These are phyloP conservation scores for Monascus ruber DNA, from an alignment of 2,329 filamentous ascomycete species.

Conservation along the genomic window DNA sequence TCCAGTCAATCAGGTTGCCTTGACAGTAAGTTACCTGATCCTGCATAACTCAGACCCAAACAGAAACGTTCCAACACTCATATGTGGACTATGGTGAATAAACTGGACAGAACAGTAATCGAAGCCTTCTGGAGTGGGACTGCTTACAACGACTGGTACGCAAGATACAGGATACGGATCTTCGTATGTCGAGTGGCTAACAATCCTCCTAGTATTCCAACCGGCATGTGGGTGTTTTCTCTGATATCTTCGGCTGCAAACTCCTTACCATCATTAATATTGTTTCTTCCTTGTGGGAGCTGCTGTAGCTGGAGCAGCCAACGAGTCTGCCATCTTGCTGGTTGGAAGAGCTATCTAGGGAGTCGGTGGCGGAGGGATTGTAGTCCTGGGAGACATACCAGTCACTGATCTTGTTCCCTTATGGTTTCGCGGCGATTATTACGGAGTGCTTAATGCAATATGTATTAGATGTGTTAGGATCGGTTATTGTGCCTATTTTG, in stretches of 20 bases:
- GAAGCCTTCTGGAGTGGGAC: conserved; percentile 43
- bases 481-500: conserved; percentile 30
- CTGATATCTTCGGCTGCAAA: conserved; percentile 38
- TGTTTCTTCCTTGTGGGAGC: conserved; percentile 35
- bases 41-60: fast-evolving
- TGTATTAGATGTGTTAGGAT: conserved; percentile 33
- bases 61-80: not conserved
- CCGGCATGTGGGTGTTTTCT: conserved; percentile 37
- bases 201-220: conserved; percentile 33
- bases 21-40: conserved; percentile 7
- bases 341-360: conserved; percentile 35
- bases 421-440: conserved; percentile 27
- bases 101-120: conserved; percentile 23
- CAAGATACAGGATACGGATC: not conserved
- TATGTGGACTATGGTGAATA: conserved; percentile 19
- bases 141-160: conserved; percentile 26
- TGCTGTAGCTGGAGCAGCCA: conserved; percentile 30
- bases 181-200: not conserved
- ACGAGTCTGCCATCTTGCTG: conserved; percentile 36
- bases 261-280: conserved; percentile 29
- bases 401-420: conserved; percentile 36
- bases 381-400: conserved; percentile 33
- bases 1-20: conserved; percentile 14
- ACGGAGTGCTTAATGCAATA: conserved; percentile 28
- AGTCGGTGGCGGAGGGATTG: conserved; percentile 34